A percentile compares a stretch with the other conserved stretches of the same genome.
Conservation (phyloP, 1,284 basidiomycete species). For the Phylloboletellus chloephorus region DNA sequence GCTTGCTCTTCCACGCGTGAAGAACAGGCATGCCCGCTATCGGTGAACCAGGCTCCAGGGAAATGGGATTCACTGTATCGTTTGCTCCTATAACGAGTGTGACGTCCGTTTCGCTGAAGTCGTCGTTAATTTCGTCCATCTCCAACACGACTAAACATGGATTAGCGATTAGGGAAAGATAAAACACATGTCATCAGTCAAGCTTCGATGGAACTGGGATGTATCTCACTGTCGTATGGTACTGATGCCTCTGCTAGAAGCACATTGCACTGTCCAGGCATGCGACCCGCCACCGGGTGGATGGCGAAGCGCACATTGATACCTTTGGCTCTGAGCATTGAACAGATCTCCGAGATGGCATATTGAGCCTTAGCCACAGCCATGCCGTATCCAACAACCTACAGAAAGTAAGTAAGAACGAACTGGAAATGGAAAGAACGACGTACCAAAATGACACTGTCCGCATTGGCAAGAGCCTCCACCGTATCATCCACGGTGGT, state of each 20-base stretch:
- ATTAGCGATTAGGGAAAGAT: neutral
- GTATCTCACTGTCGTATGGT: conserved; percentile 75
- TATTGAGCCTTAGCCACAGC: conserved; percentile 86
- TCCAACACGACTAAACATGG: conserved; percentile 66
- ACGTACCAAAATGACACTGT: conserved; percentile 74
- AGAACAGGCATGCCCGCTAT: conserved; percentile 88
- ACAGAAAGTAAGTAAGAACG: conserved; percentile 5
- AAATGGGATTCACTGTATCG: conserved; percentile 85
- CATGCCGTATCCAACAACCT: conserved; percentile 88
- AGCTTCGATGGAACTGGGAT: neutral
- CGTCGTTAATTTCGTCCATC: conserved; percentile 91
- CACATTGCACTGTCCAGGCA: conserved; percentile 85
- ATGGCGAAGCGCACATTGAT: conserved; percentile 71
- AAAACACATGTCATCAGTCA: conserved; percentile 4
- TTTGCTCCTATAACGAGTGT: conserved; percentile 86
- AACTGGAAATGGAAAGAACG: neutral
- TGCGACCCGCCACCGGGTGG: conserved; percentile 65
- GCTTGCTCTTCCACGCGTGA: conserved; percentile 86
- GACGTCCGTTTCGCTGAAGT: conserved; percentile 79
- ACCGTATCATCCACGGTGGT: conserved; percentile 74
- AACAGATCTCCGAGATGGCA: conserved; percentile 77
- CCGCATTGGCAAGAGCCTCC: conserved; percentile 69
- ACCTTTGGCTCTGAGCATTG: conserved; percentile 63
- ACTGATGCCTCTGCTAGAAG: conserved; percentile 82
- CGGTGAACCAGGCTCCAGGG: conserved; percentile 76